phyloP scores from a whole-genome alignment of 2,329 filamentous ascomycete species.

The Diplocarpon mali region DNA sequence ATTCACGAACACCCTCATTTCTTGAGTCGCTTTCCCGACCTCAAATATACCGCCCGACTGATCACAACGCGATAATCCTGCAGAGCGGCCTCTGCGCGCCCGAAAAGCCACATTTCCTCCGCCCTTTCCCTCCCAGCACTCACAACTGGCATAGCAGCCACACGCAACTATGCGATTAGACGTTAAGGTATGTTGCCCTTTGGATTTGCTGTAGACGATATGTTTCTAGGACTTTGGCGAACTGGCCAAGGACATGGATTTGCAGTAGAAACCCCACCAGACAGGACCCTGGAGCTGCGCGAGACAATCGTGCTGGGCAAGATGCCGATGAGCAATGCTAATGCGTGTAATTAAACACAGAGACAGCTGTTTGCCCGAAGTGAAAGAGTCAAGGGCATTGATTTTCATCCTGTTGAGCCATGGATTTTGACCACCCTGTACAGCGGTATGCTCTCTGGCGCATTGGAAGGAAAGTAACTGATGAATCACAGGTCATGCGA shows the following conservation, averaged over 20 bases:
- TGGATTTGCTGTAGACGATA: conserved; percentile 1
- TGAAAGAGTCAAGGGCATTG: conserved; percentile 93
- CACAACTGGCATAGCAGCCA: conserved; percentile 3
- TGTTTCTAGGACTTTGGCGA: neutral
- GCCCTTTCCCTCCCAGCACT: conserved; percentile 9
- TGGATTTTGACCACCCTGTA: conserved; percentile 96
- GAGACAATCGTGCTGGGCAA: conserved; percentile 14
- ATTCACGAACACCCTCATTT: neutral
- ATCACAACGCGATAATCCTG: conserved; percentile 1
- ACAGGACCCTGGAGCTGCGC: conserved; percentile 15
- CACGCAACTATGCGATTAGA: conserved; percentile 42
- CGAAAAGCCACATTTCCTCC: conserved; percentile 5
- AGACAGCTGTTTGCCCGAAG: conserved; percentile 78
- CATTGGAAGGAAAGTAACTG: conserved; percentile 8
- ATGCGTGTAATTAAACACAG: conserved; percentile 37
- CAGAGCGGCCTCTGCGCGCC: conserved; percentile 5
- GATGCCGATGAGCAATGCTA: conserved; percentile 22
- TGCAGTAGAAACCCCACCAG: conserved; percentile 4
- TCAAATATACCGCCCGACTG: neutral
- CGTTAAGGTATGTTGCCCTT: conserved; percentile 39
- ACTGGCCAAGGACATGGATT: neutral
- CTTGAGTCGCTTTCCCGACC: neutral
- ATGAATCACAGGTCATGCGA: conserved; percentile 66
- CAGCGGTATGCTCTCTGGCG: conserved; percentile 53
- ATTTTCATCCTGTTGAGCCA: conserved; percentile 94